Base-by-base conservation (phyloP, 83 land plant genomes). In the Thuja plicata region DNA sequence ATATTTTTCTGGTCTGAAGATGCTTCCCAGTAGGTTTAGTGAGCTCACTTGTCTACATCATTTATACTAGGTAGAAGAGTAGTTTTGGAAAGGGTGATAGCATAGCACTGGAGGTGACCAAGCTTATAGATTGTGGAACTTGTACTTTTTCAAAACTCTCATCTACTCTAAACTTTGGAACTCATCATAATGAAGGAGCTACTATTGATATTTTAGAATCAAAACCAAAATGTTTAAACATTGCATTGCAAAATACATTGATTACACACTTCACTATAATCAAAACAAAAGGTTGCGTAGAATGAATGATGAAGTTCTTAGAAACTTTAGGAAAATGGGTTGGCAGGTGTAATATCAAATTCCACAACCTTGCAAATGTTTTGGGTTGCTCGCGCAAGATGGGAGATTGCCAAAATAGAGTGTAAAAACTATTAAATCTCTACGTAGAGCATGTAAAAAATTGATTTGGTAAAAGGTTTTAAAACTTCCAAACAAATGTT, bases 231-330 rank as follows among this genome's bases (percentile, higher is more conserved):
- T 82, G 0, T 88, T 88, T 84, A 84, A 94, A 93, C 96, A 96
- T 37, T 96, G 97, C 40, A 54, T 43, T 87, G 88, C 90, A 5
- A 62, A 48, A 15, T 96, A 91, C 86, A 91, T 88, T 84, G 97
- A 96, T 90, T 93, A 96, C 76, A 96, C 97, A 0, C 97, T 96
- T 5, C 94, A 96, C 90, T 95, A 94, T 78, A 95, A 96, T 90
- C 95, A 94, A 77, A 90, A 70, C n/a, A n/a, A n/a, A n/a, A n/a
- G n/a, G n/a, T n/a, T n/a, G n/a, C n/a, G n/a, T n/a, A n/a, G n/a
- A n/a, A n/a, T n/a, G n/a, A n/a, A n/a, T n/a, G n/a, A n/a, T n/a
- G n/a, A n/a, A n/a, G n/a, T n/a, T n/a, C n/a, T n/a, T n/a, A n/a
- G n/a, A n/a, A n/a, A n/a, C n/a, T n/a, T n/a, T n/a, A n/a, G n/a